Evolutionary conservation across 2,329 filamentous ascomycete genomes (phyloP).

Genomic region (Aspergillus japonicus): DNA sequence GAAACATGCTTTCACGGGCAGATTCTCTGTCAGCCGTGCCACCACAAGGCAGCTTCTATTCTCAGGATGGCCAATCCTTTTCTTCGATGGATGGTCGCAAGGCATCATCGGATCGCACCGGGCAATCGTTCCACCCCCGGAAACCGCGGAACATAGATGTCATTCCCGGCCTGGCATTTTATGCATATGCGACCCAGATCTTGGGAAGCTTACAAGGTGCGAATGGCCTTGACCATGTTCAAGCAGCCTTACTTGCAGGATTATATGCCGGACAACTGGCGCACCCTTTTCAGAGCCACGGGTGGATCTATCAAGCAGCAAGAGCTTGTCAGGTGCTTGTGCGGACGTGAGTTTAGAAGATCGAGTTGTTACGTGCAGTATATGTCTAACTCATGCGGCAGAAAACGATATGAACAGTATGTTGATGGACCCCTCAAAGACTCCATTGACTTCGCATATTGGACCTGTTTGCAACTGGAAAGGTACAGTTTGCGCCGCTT

Average conservation of each 20-base stretch:
- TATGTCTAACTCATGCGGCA: conserved; percentile 16
- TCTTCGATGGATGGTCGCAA: conserved; percentile 17
- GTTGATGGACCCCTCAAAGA: conserved; percentile 50
- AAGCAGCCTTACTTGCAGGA: conserved; percentile 79
- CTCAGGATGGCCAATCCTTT: conserved; percentile 19
- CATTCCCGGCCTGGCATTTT: conserved; percentile 87
- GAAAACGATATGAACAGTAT: conserved; percentile 36
- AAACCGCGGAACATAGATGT: conserved; percentile 69
- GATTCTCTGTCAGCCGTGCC: conserved; percentile 26
- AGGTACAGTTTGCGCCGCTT: conserved; percentile 54
- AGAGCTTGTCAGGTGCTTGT: conserved; percentile 69
- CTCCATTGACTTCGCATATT: conserved; percentile 73
- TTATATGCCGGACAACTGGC: conserved; percentile 87
- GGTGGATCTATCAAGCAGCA: conserved; percentile 63
- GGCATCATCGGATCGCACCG: conserved; percentile 13
- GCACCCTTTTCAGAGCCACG: conserved; percentile 81
- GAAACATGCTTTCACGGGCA: conserved; percentile 28
- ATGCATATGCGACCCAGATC: conserved; percentile 81
- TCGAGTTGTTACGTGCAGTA: background rate
- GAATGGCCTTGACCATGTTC: conserved; percentile 77
- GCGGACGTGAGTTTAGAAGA: conserved; percentile 56
- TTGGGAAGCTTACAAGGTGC: conserved; percentile 77
- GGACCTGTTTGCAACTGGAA: conserved; percentile 91
- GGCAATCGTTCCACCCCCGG: conserved; percentile 6
- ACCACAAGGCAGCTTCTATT: conserved; percentile 23